Conservation (phyloP, 495 filamentous ascomycete genomes). For the Penicillium ucsense region DNA sequence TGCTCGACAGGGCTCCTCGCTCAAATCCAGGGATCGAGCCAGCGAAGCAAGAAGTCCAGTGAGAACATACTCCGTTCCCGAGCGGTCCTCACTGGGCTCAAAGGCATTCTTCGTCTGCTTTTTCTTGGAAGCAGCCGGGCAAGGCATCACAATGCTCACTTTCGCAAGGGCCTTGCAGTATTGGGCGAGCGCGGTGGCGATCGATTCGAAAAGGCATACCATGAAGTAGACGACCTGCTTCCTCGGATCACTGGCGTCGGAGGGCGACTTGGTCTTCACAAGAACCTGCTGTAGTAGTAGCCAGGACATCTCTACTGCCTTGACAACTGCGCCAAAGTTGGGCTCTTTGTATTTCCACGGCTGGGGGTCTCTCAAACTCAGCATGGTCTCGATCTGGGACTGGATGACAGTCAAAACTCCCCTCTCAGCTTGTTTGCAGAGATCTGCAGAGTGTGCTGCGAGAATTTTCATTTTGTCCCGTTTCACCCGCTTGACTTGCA, state of each 20-base stretch:
- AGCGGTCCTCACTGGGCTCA: too few species aligned
- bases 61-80: not conserved
- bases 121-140: not conserved
- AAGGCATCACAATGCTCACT: not conserved
- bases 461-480: slow-evolving; percentile 12
- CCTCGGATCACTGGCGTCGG: slow-evolving; percentile 3
- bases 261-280: slow-evolving; percentile 16
- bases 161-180: slow-evolving; percentile 15
- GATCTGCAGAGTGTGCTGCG: slow-evolving; percentile 9
- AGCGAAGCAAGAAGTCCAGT: slow-evolving; percentile 7
- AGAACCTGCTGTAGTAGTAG: slow-evolving; percentile 19
- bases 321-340: slow-evolving; percentile 7
- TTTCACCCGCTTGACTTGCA: slow-evolving; percentile 14
- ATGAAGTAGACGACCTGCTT: slow-evolving; percentile 29
- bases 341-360: slow-evolving; percentile 3
- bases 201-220: slow-evolving; percentile 30
- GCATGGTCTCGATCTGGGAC: not conserved
- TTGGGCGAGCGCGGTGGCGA: slow-evolving; percentile 20
- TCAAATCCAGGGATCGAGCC: not conserved
- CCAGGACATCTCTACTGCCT: slow-evolving; percentile 16
- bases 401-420: slow-evolving; percentile 11
- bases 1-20: slow-evolving; percentile 13
- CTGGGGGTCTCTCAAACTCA: not conserved
- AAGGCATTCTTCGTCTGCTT: not conserved
- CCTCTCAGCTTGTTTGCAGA: slow-evolving; percentile 20